Evolutionary conservation across 2,329 filamentous ascomycete genomes (phyloP).

Genomic region (Talaromyces sp.): DNA sequence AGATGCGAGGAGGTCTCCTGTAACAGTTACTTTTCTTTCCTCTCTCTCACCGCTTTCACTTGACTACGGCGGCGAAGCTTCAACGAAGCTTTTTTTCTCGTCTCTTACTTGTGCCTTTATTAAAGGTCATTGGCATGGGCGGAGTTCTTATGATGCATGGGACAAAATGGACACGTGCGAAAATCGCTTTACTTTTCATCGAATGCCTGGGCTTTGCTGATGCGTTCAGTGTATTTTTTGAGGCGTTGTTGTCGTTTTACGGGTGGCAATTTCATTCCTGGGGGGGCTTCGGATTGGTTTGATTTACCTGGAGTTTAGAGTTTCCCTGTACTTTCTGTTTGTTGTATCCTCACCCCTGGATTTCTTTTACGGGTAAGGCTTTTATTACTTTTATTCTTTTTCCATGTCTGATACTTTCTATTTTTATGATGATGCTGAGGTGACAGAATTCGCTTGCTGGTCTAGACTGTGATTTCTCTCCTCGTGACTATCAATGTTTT

Average conservation of each 20-base stretch:
- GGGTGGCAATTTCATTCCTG: neutral
- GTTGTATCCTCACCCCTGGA: slow-evolving; percentile 22
- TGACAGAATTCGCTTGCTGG: slow-evolving; percentile 2
- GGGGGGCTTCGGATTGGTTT: slow-evolving; percentile 8
- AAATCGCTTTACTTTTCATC: slow-evolving; percentile 27
- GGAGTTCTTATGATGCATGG: slow-evolving; percentile 41
- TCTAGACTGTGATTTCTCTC: slow-evolving; percentile 7
- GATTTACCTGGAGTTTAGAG: slow-evolving; percentile 16
- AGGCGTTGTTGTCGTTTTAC: too few species aligned
- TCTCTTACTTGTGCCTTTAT: slow-evolving; percentile 25
- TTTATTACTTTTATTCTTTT: slow-evolving; percentile 11
- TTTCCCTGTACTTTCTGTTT: slow-evolving; percentile 11
- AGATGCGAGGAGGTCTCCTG: neutral
- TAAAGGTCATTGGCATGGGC: slow-evolving; percentile 34
- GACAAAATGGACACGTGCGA: slow-evolving; percentile 36
- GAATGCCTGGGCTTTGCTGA: slow-evolving; percentile 26
- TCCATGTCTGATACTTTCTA: slow-evolving; percentile 16
- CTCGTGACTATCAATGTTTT: slow-evolving; percentile 1
- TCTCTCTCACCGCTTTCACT: slow-evolving; percentile 8
- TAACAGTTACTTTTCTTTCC: slow-evolving; percentile 15
- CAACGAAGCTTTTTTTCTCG: slow-evolving; percentile 22
- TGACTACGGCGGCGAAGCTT: slow-evolving; percentile 20
- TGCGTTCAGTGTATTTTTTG: slow-evolving; percentile 22
- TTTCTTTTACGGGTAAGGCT: slow-evolving; percentile 10
- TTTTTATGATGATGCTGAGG: slow-evolving; percentile 7